Conservation (phyloP, 805 yeast genomes). For the Candida maltosa region DNA sequence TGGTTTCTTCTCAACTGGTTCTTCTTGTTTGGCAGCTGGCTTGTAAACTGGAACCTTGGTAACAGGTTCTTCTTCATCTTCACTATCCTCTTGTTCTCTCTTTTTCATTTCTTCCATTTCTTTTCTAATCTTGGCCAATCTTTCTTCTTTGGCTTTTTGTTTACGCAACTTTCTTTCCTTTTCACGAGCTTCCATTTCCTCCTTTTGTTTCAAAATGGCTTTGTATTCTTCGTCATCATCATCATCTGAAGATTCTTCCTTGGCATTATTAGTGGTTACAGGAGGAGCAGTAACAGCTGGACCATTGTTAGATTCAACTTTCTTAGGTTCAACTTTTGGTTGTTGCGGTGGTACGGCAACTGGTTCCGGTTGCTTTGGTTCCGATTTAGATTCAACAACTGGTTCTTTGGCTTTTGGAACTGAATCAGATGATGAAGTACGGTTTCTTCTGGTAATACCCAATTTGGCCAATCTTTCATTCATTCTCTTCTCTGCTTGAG, state of each 20-base stretch:
- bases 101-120: conserved; percentile 55
- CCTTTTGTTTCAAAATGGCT: conserved; percentile 43
- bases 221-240: conserved; percentile 48
- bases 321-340: conserved; percentile 1
- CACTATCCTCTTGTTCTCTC: conserved; percentile 20
- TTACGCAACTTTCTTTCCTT: conserved; percentile 45
- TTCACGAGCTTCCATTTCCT: conserved; percentile 42
- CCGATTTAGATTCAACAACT: conserved; percentile 3
- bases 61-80: conserved; percentile 29
- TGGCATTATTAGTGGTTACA: no score
- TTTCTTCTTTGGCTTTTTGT: conserved; percentile 57
- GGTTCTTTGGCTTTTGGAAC: conserved; percentile 1
- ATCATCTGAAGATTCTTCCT: conserved; percentile 23
- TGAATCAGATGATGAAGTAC: background rate
- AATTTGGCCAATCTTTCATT: conserved; percentile 78
- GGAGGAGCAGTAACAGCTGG: background rate
- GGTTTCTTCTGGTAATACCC: conserved; percentile 53
- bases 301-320: background rate
- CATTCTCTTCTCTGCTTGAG: conserved; percentile 75
- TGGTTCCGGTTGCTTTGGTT: conserved; percentile 1
- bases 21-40: conserved; percentile 3
- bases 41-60: conserved; percentile 16
- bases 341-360: conserved; percentile 2
- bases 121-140: conserved; percentile 53
- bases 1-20: conserved; percentile 1